A percentile compares a stretch with the other conserved stretches of the same genome.
Conservation (phyloP, 768 basidiomycete genomes). For the Kwoniella europaea region DNA sequence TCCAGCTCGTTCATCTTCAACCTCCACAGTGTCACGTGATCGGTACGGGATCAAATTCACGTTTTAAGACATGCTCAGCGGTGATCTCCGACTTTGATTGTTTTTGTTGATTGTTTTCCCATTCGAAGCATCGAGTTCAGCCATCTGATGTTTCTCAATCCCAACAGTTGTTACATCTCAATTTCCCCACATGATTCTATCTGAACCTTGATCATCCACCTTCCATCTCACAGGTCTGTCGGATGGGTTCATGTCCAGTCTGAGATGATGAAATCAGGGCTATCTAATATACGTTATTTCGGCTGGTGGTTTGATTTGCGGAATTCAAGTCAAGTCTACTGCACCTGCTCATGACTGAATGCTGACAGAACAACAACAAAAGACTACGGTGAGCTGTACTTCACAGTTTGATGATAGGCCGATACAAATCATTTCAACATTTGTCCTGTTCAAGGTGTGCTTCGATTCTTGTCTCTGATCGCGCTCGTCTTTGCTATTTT, state of each 20-base stretch:
- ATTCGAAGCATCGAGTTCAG: background rate
- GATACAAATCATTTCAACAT: no score
- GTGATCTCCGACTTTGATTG: background rate
- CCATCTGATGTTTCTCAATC: constrained; percentile 11
- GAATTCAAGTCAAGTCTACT: background rate
- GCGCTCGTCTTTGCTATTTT: no score
- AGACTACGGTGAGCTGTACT: no score
- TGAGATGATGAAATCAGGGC: constrained; percentile 30
- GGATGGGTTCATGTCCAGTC: constrained; percentile 5
- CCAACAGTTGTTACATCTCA: constrained; percentile 13
- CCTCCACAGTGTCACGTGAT: constrained; percentile 29
- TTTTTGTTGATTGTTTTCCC: constrained; percentile 3
- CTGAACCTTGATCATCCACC: constrained; percentile 9
- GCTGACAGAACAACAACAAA: no score
- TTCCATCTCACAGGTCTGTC: background rate
- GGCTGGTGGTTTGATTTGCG: background rate
- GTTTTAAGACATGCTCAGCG: background rate
- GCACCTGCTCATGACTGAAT: background rate
- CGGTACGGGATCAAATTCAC: background rate
- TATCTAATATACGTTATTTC: constrained; percentile 2
- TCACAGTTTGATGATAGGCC: no score
- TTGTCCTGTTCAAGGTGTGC: no score
- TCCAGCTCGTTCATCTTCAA: constrained; percentile 7
- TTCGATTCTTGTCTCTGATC: no score
- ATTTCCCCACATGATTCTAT: background rate